Evolutionary conservation across 2,329 filamentous ascomycete species (phyloP).

Genomic region (Thermothelomyces thermophilus): DNA sequence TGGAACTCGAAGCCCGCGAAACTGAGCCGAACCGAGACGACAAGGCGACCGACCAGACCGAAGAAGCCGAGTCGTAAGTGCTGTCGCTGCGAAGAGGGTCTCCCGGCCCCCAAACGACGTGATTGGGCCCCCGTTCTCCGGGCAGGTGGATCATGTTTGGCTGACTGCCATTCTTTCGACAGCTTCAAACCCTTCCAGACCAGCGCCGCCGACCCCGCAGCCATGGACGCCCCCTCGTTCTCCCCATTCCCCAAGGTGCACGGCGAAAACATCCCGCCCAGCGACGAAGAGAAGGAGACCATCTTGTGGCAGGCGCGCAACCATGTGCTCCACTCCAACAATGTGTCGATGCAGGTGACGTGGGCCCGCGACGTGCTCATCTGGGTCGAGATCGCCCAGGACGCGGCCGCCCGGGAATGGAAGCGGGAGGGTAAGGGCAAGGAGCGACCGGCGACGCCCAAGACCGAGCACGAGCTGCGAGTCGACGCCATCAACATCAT

Average conservation of each 20-base stretch:
- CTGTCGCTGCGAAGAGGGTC: neutral
- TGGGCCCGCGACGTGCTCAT: slow-evolving; percentile 92
- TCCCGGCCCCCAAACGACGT: neutral
- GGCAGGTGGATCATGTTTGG: slow-evolving; percentile 12
- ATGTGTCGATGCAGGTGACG: slow-evolving; percentile 91
- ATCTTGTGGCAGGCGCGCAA: slow-evolving; percentile 79
- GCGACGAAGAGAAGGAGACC: slow-evolving; percentile 88
- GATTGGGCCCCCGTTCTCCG: slow-evolving; percentile 11
- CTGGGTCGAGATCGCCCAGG: slow-evolving; percentile 77
- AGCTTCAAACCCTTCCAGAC: slow-evolving; percentile 39
- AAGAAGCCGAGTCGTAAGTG: slow-evolving; percentile 26
- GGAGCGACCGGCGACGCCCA: slow-evolving; percentile 68
- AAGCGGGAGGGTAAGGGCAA: slow-evolving; percentile 35
- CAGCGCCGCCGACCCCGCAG: slow-evolving; percentile 34
- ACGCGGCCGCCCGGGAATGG: slow-evolving; percentile 64
- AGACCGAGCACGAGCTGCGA: slow-evolving; percentile 80
- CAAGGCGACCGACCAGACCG: slow-evolving; percentile 14
- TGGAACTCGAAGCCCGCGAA: slow-evolving; percentile 72
- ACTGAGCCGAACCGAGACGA: slow-evolving; percentile 32
- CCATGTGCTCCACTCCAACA: slow-evolving; percentile 83
- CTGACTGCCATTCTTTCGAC: slow-evolving; percentile 18
- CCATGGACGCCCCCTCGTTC: slow-evolving; percentile 64
- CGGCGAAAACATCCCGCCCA: slow-evolving; percentile 84
- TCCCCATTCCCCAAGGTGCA: slow-evolving; percentile 85
- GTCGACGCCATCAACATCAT: slow-evolving; percentile 89